Conservation (phyloP, 1,139 yeast genomes). For the Lipomyces yarrowii region DNA sequence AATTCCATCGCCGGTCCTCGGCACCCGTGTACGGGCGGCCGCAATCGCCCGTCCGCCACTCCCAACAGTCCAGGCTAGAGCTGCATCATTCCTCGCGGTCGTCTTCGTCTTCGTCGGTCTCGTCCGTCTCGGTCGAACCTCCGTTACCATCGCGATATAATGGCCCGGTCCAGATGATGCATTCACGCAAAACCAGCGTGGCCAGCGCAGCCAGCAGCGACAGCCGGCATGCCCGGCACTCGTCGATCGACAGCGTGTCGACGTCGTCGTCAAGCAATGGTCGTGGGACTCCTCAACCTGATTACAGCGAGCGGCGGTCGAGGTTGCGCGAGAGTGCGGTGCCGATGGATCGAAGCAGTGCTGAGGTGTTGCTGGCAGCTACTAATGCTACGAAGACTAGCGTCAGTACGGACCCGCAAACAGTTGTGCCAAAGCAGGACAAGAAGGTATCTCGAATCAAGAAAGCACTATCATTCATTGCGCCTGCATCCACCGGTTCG, state of each 20-base stretch:
- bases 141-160: conserved; percentile 4
- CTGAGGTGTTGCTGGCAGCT: not conserved
- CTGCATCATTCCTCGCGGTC: conserved; percentile 12
- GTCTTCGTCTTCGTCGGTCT: conserved; percentile 5
- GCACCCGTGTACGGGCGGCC: not conserved
- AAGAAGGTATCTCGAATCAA: conserved; percentile 14
- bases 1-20: conserved; percentile 17
- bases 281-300: not conserved
- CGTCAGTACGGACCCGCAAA: too few species aligned
- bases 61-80: not conserved
- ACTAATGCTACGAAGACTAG: not conserved
- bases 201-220: not conserved
- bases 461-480: conserved; percentile 21
- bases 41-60: not conserved
- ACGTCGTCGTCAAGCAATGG: conserved; percentile 9
- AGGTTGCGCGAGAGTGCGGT: not conserved
- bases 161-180: conserved; percentile 2
- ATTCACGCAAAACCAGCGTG: conserved; percentile 5
- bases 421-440: not conserved
- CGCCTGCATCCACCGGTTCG: not conserved
- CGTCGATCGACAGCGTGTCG: conserved; percentile 16
- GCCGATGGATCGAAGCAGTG: not conserved
- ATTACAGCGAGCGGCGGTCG: not conserved
- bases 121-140: not conserved
- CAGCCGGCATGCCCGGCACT: conserved; percentile 13